Conservation (phyloP, 1,139 yeast species). For the Yamadazyma trypodendri region DNA sequence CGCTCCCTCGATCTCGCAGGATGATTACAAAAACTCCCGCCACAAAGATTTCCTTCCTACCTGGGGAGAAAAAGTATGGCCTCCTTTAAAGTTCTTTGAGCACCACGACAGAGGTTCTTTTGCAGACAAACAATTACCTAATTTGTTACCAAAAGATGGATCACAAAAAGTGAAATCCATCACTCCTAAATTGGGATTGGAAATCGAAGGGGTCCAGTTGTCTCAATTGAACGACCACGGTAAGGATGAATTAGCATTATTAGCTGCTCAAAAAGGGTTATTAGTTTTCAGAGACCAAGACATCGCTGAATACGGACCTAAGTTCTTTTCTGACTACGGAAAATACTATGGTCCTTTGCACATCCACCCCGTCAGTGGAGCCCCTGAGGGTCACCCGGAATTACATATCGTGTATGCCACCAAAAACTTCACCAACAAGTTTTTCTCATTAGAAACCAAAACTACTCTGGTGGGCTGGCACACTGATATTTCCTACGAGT, state of each 20-base stretch:
- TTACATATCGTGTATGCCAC: constrained; percentile 62
- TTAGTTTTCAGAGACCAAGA: constrained; percentile 69
- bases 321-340: constrained; percentile 53
- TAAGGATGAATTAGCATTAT: constrained; percentile 63
- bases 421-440: constrained; percentile 25
- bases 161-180: constrained; percentile 33
- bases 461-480: constrained; percentile 52
- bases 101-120: constrained; percentile 53
- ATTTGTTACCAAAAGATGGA: constrained; percentile 44
- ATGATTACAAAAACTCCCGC: constrained; percentile 9
- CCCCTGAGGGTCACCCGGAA: constrained; percentile 59
- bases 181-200: constrained; percentile 69
- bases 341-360: constrained; percentile 67
- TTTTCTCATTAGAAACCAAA: constrained; percentile 24
- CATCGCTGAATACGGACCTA: constrained; percentile 56
- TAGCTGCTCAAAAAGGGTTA: constrained; percentile 66
- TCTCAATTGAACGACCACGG: constrained; percentile 51
- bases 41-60: constrained; percentile 48
- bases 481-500: constrained; percentile 68
- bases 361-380: constrained; percentile 72
- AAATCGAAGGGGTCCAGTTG: constrained; percentile 57
- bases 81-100: constrained; percentile 48
- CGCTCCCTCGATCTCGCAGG: constrained; percentile 2
- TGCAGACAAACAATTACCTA: constrained; percentile 56
- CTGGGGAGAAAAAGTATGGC: constrained; percentile 45